Conservation (phyloP, 148 eudicot genomes). For the Gaultheria prostrata region DNA sequence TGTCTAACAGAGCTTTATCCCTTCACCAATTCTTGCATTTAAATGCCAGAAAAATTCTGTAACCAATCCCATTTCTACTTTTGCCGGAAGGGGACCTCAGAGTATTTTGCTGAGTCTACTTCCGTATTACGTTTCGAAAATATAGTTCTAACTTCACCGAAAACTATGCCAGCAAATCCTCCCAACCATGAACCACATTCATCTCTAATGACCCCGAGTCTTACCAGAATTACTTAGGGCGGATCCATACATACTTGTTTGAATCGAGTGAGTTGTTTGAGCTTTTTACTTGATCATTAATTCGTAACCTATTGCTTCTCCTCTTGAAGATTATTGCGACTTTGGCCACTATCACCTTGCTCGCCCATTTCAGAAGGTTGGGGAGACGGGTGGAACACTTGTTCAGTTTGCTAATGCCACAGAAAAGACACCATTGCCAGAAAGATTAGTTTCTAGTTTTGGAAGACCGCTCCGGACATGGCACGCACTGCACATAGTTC, state of each 20-base stretch:
- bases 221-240: background rate
- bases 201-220: background rate
- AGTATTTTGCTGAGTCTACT: background rate
- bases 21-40: background rate
- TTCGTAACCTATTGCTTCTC: background rate
- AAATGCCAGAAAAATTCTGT: background rate
- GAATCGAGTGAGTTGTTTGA: background rate
- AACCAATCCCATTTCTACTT: background rate
- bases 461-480: background rate
- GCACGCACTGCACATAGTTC: background rate
- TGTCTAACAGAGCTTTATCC: background rate
- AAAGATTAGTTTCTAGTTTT: background rate
- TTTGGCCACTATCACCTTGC: background rate
- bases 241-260: background rate
- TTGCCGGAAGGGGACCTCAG: background rate
- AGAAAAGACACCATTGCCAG: background rate
- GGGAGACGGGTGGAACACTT: background rate
- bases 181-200: background rate
- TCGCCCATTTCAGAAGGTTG: background rate
- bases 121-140: background rate
- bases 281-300: background rate
- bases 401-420: background rate
- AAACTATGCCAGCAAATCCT: background rate
- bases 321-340: background rate
- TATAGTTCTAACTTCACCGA: background rate